phyloP scores from a whole-genome alignment of 1,284 basidiomycete genomes.

The Leucoagaricus sp. region DNA sequence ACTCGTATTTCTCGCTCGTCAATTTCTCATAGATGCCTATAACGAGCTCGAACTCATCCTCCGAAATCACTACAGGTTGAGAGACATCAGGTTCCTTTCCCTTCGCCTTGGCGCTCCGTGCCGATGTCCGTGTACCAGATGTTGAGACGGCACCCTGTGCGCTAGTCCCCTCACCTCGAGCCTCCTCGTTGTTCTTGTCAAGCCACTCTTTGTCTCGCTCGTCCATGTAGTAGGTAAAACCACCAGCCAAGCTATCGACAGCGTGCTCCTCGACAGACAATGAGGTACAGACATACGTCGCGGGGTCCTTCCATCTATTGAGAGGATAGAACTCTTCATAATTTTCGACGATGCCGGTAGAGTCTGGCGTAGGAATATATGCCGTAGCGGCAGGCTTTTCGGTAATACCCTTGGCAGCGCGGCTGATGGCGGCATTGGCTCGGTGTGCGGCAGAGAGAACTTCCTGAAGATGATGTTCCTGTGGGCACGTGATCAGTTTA shows the following conservation, averaged over 20 bases:
- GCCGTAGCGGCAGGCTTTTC: slow-evolving; percentile 52
- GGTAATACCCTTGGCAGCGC: slow-evolving; percentile 43
- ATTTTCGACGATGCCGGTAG: slow-evolving; percentile 77
- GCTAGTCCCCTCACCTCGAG: slow-evolving; percentile 83
- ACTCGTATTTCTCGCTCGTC: slow-evolving; percentile 90
- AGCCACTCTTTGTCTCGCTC: slow-evolving; percentile 97
- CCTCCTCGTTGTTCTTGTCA: slow-evolving; percentile 87
- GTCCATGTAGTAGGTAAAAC: slow-evolving; percentile 92
- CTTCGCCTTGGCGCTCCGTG: slow-evolving; percentile 73
- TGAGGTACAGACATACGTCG: slow-evolving; percentile 83
- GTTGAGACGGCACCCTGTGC: slow-evolving; percentile 67
- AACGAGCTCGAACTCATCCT: slow-evolving; percentile 93
- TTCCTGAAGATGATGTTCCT: slow-evolving; percentile 94
- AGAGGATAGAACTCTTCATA: slow-evolving; percentile 76
- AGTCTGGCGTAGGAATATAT: slow-evolving; percentile 92
- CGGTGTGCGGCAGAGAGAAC: slow-evolving; percentile 76
- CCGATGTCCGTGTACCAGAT: slow-evolving; percentile 51
- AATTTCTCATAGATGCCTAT: slow-evolving; percentile 95
- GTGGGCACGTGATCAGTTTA: slow-evolving; percentile 41
- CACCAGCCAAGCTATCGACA: slow-evolving; percentile 56
- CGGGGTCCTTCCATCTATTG: slow-evolving; percentile 73
- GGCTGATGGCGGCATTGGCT: slow-evolving; percentile 40
- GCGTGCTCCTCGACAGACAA: slow-evolving; percentile 86
- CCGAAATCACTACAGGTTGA: slow-evolving; percentile 68
- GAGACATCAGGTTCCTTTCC: slow-evolving; percentile 73